Base-by-base conservation (phyloP, 352 stramenopile genomes). In the Aphanomyces cochlioides region DNA sequence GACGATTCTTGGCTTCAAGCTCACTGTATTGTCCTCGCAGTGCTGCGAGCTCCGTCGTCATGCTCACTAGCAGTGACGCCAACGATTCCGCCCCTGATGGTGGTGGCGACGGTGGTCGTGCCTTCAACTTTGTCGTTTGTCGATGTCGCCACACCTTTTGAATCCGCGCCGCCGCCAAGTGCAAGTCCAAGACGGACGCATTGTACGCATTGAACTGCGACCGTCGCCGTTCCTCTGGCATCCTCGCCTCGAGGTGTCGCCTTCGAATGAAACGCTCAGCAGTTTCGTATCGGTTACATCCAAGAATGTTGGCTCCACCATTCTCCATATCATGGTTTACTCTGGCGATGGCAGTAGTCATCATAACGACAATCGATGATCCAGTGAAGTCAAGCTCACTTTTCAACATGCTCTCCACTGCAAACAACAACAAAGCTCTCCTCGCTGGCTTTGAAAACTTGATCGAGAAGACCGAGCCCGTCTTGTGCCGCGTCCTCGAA, bases 1-100 rank as follows among this genome's bases (percentile, higher is more conserved):
- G 75, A 67, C 89, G 84, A 28, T 90, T 92, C 67, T 77, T 79
- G 68, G 83, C 83, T 70, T 90, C 84, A 7, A 87, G 75, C 7
- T 84, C 77, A 37, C 75, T 77, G 21, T 79, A 79, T 13, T 80
- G 76, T 7, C 69, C 68, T 2, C 84, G 81, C 48, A 90, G 79
- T 70, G 83, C 74, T 53, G 89, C 79, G 7, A 90, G 77, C 58
- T 89, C 80, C 13, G 77, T 72, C 1, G 82, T 90, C 77, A 92
- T 86, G 47, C 82, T 78, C 38, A 92, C 74, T 8, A 92, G 73
- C 4, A 92, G 56, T 6, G 76, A 75, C 0, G 76, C 82, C 7
- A 90, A 66, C 5, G 80, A 86, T 39, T 84, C 80, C 7, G 69
- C 59, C 28, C 60, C 28, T 58, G 41, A 1, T 10, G 10, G 13